Percentiles rank a stretch among this genome's conserved stretches.
Evolutionary conservation across 169 alveolate species (phyloP).

Genomic region (Plasmodium gaboni): DNA sequence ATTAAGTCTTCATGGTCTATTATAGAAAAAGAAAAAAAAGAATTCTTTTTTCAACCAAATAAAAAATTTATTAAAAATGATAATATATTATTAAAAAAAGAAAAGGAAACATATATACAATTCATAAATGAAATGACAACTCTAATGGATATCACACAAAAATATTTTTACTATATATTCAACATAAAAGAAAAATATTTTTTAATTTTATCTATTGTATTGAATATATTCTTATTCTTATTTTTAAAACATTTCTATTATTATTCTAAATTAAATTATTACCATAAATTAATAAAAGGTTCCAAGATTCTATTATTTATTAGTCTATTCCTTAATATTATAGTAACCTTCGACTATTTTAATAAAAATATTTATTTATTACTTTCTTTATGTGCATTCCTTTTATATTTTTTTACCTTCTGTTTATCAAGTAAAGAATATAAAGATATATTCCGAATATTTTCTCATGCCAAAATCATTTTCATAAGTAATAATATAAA

Average conservation of each 20-base stretch:
- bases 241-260: constrained; percentile 19
- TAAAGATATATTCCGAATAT: constrained; percentile 18
- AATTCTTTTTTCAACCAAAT: constrained; percentile 33
- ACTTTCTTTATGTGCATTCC: constrained; percentile 1
- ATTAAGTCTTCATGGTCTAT: constrained; percentile 46
- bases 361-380: constrained; percentile 22
- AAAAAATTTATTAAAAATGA: constrained; percentile 35
- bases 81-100: constrained; percentile 19
- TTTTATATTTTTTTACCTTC: constrained; percentile 1
- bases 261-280: constrained; percentile 48
- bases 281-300: constrained; percentile 21
- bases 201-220: constrained; percentile 17
- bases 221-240: constrained; percentile 19
- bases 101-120: constrained; percentile 44
- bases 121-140: constrained; percentile 61
- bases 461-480: constrained; percentile 17
- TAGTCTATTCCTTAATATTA: not conserved
- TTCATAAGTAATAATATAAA: constrained; percentile 5
- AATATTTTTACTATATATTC: constrained; percentile 53
- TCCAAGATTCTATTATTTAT: not conserved
- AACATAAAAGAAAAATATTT: constrained; percentile 17
- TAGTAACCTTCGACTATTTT: constrained; percentile 17
- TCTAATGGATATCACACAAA: constrained; percentile 49
- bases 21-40: constrained; percentile 26
- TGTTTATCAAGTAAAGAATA: constrained; percentile 22